Percentiles rank a stretch among this genome's conserved stretches.
Conservation (phyloP, 495 filamentous ascomycete species). For the Hypoxylon fuscum region DNA sequence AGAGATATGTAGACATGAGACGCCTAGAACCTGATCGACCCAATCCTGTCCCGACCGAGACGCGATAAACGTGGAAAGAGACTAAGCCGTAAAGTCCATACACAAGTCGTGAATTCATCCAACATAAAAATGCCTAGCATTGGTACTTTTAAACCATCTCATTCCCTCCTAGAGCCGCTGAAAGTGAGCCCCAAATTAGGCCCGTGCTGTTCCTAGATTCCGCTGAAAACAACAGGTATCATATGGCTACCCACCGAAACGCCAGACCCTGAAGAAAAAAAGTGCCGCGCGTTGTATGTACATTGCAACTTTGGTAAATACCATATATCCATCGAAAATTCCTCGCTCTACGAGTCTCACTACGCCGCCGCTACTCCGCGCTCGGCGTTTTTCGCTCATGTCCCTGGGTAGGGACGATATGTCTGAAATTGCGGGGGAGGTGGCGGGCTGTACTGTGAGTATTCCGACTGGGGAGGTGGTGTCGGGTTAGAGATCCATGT, state of each 20-base stretch:
- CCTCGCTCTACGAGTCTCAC: background rate
- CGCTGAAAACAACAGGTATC: slow-evolving; percentile 37
- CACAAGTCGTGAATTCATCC: slow-evolving; percentile 12
- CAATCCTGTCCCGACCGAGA: background rate
- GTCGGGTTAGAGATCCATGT: slow-evolving; percentile 44
- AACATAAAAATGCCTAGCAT: slow-evolving; percentile 15
- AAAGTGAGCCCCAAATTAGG: slow-evolving; percentile 1
- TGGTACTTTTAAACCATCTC: slow-evolving; percentile 3
- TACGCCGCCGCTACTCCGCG: background rate
- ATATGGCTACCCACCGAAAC: slow-evolving; percentile 32
- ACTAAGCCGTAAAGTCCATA: background rate
- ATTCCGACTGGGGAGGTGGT: slow-evolving; percentile 42
- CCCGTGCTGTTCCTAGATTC: background rate
- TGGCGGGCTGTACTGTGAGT: slow-evolving; percentile 42
- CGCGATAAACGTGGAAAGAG: background rate
- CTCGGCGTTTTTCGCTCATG: slow-evolving; percentile 14
- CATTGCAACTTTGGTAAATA: background rate
- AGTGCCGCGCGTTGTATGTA: slow-evolving; percentile 15
- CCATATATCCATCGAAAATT: slow-evolving; percentile 4
- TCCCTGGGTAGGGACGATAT: slow-evolving; percentile 41
- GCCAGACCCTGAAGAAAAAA: slow-evolving; percentile 22
- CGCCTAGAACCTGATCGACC: background rate
- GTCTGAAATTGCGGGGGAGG: slow-evolving; percentile 41
- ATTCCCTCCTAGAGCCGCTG: background rate
- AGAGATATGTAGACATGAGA: background rate